A percentile compares a stretch with the other conserved stretches of the same genome.
phyloP scores from a whole-genome alignment of 257 asterid genomes.

The Nicotiana sylvestris region DNA sequence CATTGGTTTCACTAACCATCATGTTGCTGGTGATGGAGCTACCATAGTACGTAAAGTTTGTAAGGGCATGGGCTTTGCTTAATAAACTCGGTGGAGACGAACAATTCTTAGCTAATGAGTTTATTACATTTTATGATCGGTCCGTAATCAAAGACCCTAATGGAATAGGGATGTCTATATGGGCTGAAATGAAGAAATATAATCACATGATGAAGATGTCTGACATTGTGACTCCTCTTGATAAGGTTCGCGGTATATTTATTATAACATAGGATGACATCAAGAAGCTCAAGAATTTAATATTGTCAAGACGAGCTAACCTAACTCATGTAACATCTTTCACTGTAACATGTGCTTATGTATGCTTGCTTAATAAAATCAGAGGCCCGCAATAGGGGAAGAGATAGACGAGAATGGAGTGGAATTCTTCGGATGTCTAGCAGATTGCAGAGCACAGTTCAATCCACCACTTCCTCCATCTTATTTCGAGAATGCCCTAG shows the following conservation, averaged over 20 bases:
- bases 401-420: slow-evolving; percentile 22
- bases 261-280: background rate
- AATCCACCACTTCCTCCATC: slow-evolving; percentile 35
- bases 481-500: slow-evolving; percentile 42
- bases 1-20: too few relatives aligned
- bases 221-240: too few relatives aligned
- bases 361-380: slow-evolving; percentile 26
- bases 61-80: too few relatives aligned
- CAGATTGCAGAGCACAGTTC: slow-evolving; percentile 24
- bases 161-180: too few relatives aligned
- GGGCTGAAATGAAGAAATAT: too few relatives aligned
- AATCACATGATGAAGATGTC: background rate
- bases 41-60: too few relatives aligned
- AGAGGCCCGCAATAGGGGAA: background rate
- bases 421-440: slow-evolving; percentile 28
- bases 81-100: too few relatives aligned
- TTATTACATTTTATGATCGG: too few relatives aligned
- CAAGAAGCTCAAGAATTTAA: slow-evolving; percentile 25
- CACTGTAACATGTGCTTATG: slow-evolving; percentile 17
- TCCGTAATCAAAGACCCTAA: too few relatives aligned
- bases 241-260: too few relatives aligned
- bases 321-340: slow-evolving; percentile 33
- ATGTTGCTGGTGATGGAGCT: too few relatives aligned
- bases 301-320: slow-evolving; percentile 14
- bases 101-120: too few relatives aligned